phyloP scores from a whole-genome alignment of 495 filamentous ascomycete species.

The Aspergillus nidulans region DNA sequence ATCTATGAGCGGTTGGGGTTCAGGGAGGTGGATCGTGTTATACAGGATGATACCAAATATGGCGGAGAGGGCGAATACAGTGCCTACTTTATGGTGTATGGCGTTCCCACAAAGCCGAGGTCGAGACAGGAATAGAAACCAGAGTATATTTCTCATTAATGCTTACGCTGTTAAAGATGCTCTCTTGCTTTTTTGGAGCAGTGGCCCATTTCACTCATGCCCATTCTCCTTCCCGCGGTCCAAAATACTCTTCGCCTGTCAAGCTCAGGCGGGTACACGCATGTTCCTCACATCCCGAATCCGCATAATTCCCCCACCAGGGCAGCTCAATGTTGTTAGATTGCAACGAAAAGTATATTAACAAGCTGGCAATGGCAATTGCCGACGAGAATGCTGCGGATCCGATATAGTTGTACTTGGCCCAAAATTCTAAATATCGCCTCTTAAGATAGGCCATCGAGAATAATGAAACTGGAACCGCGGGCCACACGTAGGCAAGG shows the following conservation, averaged over 20 bases:
- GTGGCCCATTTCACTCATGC: too few relatives aligned
- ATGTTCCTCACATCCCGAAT: too few relatives aligned
- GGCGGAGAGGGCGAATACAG: not conserved
- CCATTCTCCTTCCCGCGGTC: too few relatives aligned
- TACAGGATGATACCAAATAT: not conserved
- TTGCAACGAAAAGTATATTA: conserved; percentile 11
- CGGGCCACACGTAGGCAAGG: not conserved
- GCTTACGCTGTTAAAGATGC: too few relatives aligned
- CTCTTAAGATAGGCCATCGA: not conserved
- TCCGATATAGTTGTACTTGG: conserved; percentile 11
- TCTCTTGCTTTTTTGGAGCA: too few relatives aligned
- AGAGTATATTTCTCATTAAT: too few relatives aligned
- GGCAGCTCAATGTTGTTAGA: not conserved
- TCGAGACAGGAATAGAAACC: too few relatives aligned
- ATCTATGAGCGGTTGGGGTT: not conserved
- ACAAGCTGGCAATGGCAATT: conserved; percentile 5
- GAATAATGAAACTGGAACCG: not conserved
- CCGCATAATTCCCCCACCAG: too few relatives aligned
- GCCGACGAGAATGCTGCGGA: conserved; percentile 6
- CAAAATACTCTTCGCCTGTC: too few relatives aligned
- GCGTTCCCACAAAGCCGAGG: too few relatives aligned
- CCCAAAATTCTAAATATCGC: not conserved
- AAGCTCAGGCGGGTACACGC: too few relatives aligned
- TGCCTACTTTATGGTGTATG: not conserved
- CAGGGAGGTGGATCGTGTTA: not conserved